phyloP scores from a whole-genome alignment of 805 yeast genomes.

The Zygoascus biomembranicola region DNA sequence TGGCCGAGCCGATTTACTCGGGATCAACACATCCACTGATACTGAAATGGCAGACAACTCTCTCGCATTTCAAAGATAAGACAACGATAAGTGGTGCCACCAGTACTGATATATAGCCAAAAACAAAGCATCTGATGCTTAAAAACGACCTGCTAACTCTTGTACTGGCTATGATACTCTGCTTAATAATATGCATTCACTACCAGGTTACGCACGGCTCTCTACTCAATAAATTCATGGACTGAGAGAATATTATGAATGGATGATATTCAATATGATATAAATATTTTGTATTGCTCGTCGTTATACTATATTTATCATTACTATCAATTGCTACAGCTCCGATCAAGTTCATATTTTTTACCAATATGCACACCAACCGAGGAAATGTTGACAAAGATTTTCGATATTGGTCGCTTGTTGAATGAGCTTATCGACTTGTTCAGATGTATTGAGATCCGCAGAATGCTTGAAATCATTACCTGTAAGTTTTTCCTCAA shows the following conservation, averaged over 20 bases:
- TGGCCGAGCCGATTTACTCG: constrained; percentile 21
- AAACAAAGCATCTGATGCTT: too few relatives aligned
- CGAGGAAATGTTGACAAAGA: constrained; percentile 91
- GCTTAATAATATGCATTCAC: too few relatives aligned
- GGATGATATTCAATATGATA: too few relatives aligned
- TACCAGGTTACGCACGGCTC: too few relatives aligned
- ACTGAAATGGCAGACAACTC: constrained; percentile 36
- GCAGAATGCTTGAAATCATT: constrained; percentile 72
- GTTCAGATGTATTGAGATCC: constrained; percentile 74
- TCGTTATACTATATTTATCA: background rate
- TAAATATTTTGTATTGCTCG: background rate
- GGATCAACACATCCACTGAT: constrained; percentile 34
- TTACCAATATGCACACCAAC: constrained; percentile 99
- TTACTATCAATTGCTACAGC: too few relatives aligned
- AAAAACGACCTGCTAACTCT: too few relatives aligned
- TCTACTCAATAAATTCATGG: too few relatives aligned
- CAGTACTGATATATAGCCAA: too few relatives aligned
- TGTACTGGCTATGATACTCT: too few relatives aligned
- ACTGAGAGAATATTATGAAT: too few relatives aligned
- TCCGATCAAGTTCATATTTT: background rate
- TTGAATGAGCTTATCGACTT: constrained; percentile 87
- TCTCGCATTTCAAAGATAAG: background rate
- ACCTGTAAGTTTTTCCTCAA: constrained; percentile 87
- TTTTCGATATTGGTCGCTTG: constrained; percentile 97
- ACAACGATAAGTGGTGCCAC: background rate